Evolutionary conservation across 768 basidiomycete genomes (phyloP), one percentile per base, ranked within the genome.

Genomic region (Boletellus ananiceps): DNA sequence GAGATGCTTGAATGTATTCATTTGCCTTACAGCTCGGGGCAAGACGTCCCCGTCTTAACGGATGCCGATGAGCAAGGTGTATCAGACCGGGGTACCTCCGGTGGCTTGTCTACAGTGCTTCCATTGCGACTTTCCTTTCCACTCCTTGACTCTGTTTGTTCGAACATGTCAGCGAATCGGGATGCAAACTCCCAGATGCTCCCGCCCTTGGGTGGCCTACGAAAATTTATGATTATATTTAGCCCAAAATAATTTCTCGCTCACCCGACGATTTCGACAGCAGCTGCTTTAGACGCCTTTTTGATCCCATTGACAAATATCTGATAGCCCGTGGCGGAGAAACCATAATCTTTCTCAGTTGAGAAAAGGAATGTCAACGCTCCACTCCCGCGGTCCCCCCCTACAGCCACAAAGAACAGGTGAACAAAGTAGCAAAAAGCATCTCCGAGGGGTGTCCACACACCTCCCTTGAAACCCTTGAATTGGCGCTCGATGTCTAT

Each of bases 391-490:
- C 57, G 64, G 0, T 0, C 16, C 4, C 18, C 49, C 9, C 60
- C 68, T 69, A 53, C 31, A 35, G 29, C 11, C 12, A 25, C 18
- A 40, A 29, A 9, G 11, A 2, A 45, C 37, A 18, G 36, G 29
- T 29, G 29, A 31, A 34, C 13, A 44, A 36, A 25, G 16, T 0
- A 33, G 9, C 0, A 5, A 36, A 32, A 46, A 29, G 32, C 14
- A 19, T 2, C 6, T 34, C 8, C 38, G 6, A 8, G 14, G n/a
- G 33, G 25, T 35, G 32, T n/a, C 21, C 14, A 56, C 68, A 33
- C 27, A 67, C 66, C 68, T 48, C 50, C 53, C 19, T 53, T 29
- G 44, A 68, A 66, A n/a, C 55, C 57, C 41, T 55, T 47, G 16
- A 31, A 57, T 43, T 16, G 50, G 31, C 16, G 23, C n/a, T 62